These are phyloP conservation scores for Claviceps fusiformis DNA, from an alignment of 2,329 filamentous ascomycete species.

Conservation along the genomic window DNA sequence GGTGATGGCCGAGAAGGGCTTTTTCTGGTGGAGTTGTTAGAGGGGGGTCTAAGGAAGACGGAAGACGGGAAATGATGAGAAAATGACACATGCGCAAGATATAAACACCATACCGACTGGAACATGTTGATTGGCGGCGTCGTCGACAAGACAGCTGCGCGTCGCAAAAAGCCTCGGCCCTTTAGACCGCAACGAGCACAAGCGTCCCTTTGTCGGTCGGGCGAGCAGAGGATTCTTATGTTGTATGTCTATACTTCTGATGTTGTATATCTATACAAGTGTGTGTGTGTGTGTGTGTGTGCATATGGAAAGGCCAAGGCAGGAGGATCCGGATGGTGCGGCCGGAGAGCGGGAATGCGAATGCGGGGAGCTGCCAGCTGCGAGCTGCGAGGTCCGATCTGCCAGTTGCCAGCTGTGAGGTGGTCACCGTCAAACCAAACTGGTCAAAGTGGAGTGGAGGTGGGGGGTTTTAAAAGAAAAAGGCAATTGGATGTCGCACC, in stretches of 20 bases:
- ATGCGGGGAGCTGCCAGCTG: not conserved
- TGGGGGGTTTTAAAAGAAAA: too few species aligned
- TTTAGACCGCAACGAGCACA: not conserved
- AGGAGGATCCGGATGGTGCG: not conserved
- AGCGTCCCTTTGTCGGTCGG: not conserved
- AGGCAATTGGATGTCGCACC: not conserved
- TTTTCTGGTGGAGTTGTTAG: constrained; percentile 25
- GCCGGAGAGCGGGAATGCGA: not conserved
- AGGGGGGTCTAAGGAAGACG: too few species aligned
- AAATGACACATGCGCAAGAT: not conserved
- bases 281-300: too few species aligned
- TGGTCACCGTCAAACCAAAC: not conserved
- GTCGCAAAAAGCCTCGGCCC: not conserved
- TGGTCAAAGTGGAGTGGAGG: not conserved
- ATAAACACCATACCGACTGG: constrained; percentile 13
- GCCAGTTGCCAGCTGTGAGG: not conserved
- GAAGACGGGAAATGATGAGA: not conserved
- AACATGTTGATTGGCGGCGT: constrained; percentile 12
- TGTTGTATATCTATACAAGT: too few species aligned
- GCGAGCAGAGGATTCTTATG: too few species aligned
- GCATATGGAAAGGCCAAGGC: too few species aligned
- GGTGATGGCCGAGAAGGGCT: constrained; percentile 86
- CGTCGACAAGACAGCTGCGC: not conserved
- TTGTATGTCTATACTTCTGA: too few species aligned
- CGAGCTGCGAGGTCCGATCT: not conserved